Evolutionary conservation across 2,329 filamentous ascomycete genomes (phyloP).

Genomic region (Thermothelomyces thermophilus): DNA sequence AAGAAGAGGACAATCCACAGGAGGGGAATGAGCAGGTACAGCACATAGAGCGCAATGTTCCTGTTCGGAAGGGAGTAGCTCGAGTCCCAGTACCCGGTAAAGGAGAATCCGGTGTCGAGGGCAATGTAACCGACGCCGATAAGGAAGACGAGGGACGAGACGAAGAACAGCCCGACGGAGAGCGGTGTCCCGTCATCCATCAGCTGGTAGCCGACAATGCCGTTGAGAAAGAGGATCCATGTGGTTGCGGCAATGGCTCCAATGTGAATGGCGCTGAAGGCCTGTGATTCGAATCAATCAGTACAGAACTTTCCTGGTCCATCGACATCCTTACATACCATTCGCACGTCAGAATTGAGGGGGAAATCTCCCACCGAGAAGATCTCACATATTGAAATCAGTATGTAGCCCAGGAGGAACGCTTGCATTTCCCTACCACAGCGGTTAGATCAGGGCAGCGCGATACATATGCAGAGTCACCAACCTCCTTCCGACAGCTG

Average conservation of each 20-base stretch:
- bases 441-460: conserved; percentile 12
- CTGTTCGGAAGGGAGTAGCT: conserved; percentile 56
- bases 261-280: conserved; percentile 84
- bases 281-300: conserved; percentile 41
- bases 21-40: conserved; percentile 85
- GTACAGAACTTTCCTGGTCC: not conserved
- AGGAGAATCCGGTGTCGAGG: conserved; percentile 82
- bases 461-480: conserved; percentile 21
- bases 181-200: conserved; percentile 87
- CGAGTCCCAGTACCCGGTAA: conserved; percentile 70
- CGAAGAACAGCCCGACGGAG: conserved; percentile 68
- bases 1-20: conserved; percentile 87
- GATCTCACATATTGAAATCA: conserved; percentile 91
- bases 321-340: conserved; percentile 46
- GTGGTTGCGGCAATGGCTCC: conserved; percentile 80
- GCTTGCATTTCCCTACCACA: conserved; percentile 82
- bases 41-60: conserved; percentile 81
- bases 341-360: conserved; percentile 60
- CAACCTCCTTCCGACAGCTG: conserved; percentile 87
- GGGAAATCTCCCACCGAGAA: conserved; percentile 92
- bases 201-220: conserved; percentile 85
- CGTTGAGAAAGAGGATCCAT: conserved; percentile 90
- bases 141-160: conserved; percentile 66
- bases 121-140: conserved; percentile 93
- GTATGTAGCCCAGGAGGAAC: conserved; percentile 78